Base-by-base conservation (phyloP, 106 monocot species). In the Dendrobium chrysotoxum region DNA sequence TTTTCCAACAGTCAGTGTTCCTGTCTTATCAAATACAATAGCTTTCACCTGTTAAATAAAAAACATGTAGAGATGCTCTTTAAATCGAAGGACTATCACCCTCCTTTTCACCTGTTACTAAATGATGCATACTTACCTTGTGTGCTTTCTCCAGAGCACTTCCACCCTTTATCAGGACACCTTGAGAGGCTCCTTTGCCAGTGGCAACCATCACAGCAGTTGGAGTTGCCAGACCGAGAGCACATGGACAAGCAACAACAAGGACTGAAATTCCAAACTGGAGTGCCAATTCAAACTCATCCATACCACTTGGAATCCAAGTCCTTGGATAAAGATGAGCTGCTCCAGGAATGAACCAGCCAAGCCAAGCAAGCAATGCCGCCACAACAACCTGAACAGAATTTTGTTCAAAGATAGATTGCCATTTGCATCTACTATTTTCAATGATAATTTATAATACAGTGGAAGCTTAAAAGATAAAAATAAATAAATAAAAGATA, bases 141-240 rank as follows among this genome's bases (percentile, higher is more conserved):
- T 97, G 89, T 40, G 97, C 94, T 47, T 92, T 97, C 85, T 97
- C 97, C 26, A 97, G 78, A 11, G 97, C 94, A 92, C 91, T 81
- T 72, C 92, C 97, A 76, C 97, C 97, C 85, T 97, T 97, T 74
- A 97, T 97, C 71, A 97, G 90, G 45, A 97, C 88, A 28, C 97
- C 97, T 57, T 94, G 97, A 44, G 94, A 94, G 81, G 97, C 97
- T 72, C 94, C 97, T 89, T 90, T 92, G 28, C 97, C 97, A 71
- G 97, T 97, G 80, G 97, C 94, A 78, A 97, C 97, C 97, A 97
- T 97, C 57, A 97, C 94, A 74, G 97, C 97, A 67, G 97, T 97
- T 21, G 97, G 97, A 55, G 97, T 97, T 40, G 97, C 97, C 40
- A 97, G 84, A 57, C 97, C 97, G 41, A 97, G 82, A 55, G 97